These are phyloP conservation scores for Passiflora organensis DNA, from an alignment of 345 rosid species.

Conservation along the genomic window DNA sequence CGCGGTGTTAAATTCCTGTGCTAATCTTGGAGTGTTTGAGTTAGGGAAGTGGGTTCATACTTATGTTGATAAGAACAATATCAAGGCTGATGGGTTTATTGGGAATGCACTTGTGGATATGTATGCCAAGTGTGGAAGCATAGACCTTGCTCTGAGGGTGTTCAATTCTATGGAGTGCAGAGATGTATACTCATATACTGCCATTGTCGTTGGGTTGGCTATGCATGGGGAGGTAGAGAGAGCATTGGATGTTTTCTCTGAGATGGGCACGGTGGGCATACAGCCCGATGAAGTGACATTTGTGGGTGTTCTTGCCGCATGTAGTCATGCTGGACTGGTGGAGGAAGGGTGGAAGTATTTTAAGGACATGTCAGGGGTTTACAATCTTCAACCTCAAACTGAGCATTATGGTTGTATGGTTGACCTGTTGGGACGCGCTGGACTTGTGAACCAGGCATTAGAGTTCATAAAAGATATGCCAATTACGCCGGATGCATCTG, in stretches of 20 bases:
- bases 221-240: slow-evolving; percentile 44
- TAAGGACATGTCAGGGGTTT: slow-evolving; percentile 38
- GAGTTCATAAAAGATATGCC: slow-evolving; percentile 44
- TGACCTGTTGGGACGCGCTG: slow-evolving; percentile 56
- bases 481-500: slow-evolving; percentile 39
- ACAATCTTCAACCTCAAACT: slow-evolving; percentile 41
- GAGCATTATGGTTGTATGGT: slow-evolving; percentile 59
- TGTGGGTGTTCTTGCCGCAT: slow-evolving; percentile 46
- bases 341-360: slow-evolving; percentile 43
- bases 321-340: slow-evolving; percentile 48
- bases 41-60: slow-evolving; percentile 49
- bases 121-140: slow-evolving; percentile 58
- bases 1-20: slow-evolving; percentile 38
- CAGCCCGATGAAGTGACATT: slow-evolving; percentile 48
- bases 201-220: slow-evolving; percentile 46
- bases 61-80: slow-evolving; percentile 31
- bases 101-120: slow-evolving; percentile 50
- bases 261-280: slow-evolving; percentile 36
- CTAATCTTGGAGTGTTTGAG: slow-evolving; percentile 45
- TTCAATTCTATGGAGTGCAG: slow-evolving; percentile 32
- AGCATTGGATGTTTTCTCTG: slow-evolving; percentile 36
- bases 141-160: slow-evolving; percentile 32
- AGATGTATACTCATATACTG: slow-evolving; percentile 49
- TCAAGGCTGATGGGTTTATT: slow-evolving; percentile 36
- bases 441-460: slow-evolving; percentile 33